Evolutionary conservation across 768 basidiomycete genomes (phyloP).

Genomic region (Kwoniella europaea): DNA sequence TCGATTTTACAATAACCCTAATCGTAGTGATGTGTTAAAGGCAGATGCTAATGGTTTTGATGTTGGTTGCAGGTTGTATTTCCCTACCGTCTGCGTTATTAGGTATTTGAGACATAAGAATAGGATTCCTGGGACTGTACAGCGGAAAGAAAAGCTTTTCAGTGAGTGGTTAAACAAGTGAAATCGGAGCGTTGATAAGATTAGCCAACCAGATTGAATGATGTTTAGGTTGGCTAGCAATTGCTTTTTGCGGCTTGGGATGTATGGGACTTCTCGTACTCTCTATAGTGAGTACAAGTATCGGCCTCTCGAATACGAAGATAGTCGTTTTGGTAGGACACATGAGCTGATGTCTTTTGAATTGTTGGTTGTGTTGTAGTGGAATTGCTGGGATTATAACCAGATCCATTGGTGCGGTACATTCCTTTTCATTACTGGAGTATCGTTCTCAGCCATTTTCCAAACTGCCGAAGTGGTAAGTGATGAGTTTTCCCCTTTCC

Average conservation of each 20-base stretch:
- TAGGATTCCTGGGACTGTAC: constrained; percentile 50
- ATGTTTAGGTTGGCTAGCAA: constrained; percentile 45
- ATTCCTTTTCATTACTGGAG: constrained; percentile 53
- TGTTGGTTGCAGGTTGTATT: no score
- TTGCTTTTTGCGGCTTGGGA: constrained; percentile 52
- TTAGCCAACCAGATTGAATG: neutral
- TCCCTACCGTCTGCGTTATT: constrained; percentile 47
- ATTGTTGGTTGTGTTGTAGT: constrained; percentile 19
- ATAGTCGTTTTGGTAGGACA: no score
- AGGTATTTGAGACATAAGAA: constrained; percentile 57
- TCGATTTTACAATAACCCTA: no score
- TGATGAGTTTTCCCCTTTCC: constrained; percentile 5
- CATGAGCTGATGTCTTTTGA: no score
- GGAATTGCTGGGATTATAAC: constrained; percentile 41
- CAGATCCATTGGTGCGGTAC: constrained; percentile 40
- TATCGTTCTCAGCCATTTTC: constrained; percentile 54
- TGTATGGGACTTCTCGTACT: constrained; percentile 50
- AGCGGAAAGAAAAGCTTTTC: constrained; percentile 42
- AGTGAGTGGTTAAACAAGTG: no score
- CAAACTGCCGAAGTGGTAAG: constrained; percentile 52
- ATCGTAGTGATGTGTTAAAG: no score
- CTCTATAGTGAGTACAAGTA: constrained; percentile 32
- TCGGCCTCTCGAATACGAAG: no score
- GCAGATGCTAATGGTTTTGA: no score
- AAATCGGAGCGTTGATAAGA: no score